Conservation (phyloP, 2,329 filamentous ascomycete genomes). For the Ilyonectria destructans region DNA sequence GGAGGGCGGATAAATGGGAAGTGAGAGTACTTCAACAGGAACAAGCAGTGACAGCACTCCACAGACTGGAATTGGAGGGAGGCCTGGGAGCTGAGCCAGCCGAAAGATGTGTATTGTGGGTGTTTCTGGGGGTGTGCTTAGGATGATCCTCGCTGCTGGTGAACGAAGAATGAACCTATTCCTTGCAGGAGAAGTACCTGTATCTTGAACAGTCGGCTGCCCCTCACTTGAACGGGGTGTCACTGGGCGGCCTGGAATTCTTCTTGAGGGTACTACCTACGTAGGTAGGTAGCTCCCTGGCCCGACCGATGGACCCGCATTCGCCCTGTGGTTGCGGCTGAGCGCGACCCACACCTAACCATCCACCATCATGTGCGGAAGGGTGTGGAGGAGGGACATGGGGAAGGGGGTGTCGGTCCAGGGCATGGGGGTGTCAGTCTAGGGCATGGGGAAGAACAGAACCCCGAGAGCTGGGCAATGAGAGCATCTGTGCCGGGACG, state of each 20-base stretch:
- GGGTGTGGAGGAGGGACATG: background rate
- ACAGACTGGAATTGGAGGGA: background rate
- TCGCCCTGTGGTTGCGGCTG: constrained; percentile 9
- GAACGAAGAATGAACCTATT: background rate
- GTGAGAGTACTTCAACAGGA: constrained; percentile 5
- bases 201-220: background rate
- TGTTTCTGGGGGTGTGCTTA: constrained; percentile 4
- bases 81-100: constrained; percentile 8
- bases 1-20: background rate
- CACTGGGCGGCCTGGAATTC: background rate
- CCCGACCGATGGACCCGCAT: constrained; percentile 1
- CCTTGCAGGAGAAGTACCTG: constrained; percentile 12
- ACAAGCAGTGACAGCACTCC: background rate
- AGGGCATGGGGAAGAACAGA: background rate
- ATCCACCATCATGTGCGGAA: background rate
- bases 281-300: no score
- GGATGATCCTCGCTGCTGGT: background rate
- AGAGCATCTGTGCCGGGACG: background rate
- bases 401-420: background rate
- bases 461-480: no score
- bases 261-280: no score
- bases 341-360: constrained; percentile 1
- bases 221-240: constrained; percentile 17
- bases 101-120: background rate
- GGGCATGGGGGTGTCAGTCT: background rate